Evolutionary conservation across 2,329 filamentous ascomycete genomes (phyloP).

Genomic region (Fusarium transvaalense): DNA sequence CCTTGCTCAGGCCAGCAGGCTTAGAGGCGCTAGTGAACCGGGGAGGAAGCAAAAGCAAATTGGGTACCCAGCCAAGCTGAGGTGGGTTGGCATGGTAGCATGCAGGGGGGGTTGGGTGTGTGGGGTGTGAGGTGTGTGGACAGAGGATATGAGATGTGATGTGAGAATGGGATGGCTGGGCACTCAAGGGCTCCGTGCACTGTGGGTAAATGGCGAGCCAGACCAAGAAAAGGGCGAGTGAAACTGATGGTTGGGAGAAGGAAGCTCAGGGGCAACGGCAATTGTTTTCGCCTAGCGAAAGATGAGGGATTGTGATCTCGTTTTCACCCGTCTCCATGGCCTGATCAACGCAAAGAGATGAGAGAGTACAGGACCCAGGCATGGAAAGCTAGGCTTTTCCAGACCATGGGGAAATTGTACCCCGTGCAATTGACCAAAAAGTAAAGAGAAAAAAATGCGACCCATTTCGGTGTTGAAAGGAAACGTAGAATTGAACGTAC

Average conservation of each 20-base stretch:
- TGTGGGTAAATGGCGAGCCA: conserved; percentile 40
- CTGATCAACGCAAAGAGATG: conserved; percentile 22
- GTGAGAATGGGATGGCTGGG: conserved; percentile 44
- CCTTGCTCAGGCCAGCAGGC: conserved; percentile 46
- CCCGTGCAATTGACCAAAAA: conserved; percentile 9
- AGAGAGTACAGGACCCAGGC: background rate
- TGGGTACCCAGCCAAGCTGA: conserved; percentile 44
- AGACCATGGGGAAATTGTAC: conserved; percentile 1
- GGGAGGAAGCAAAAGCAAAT: conserved; percentile 46
- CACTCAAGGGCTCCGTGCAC: conserved; percentile 40
- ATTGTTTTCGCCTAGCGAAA: conserved; percentile 22
- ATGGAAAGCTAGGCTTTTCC: conserved; percentile 2
- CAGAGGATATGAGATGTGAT: conserved; percentile 31
- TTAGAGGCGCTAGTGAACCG: conserved; percentile 36
- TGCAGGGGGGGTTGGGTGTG: conserved; percentile 37
- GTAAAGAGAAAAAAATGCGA: background rate
- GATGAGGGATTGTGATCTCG: conserved; percentile 22
- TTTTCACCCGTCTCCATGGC: conserved; percentile 20
- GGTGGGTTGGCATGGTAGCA: conserved; percentile 34
- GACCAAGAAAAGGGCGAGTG: conserved; percentile 33
- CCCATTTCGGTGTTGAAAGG: background rate
- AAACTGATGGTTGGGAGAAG: conserved; percentile 10
- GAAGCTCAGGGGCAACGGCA: conserved; percentile 37
- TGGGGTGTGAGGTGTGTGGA: conserved; percentile 24
- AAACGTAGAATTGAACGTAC: conserved; percentile 57